These are phyloP conservation scores for Cryphonectria nitschkei DNA, from an alignment of 2,329 filamentous ascomycete species.

Conservation along the genomic window DNA sequence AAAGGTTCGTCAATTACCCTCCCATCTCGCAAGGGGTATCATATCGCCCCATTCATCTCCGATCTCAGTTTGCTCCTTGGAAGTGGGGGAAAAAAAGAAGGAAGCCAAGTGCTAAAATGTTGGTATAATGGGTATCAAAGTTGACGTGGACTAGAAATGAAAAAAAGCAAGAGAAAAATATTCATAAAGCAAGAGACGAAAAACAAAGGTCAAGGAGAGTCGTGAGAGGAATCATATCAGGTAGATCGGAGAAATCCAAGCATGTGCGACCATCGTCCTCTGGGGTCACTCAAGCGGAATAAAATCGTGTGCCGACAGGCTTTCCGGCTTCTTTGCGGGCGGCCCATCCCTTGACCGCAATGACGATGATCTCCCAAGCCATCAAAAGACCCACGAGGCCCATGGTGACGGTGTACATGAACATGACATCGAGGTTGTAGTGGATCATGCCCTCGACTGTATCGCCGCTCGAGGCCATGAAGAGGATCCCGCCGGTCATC, in stretches of 20 bases:
- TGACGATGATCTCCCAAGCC: slow-evolving; percentile 77
- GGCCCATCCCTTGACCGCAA: slow-evolving; percentile 90
- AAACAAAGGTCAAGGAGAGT: background rate
- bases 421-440: slow-evolving; percentile 85
- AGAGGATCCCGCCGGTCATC: slow-evolving; percentile 84
- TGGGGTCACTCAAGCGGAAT: slow-evolving; percentile 14
- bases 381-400: slow-evolving; percentile 82
- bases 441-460: slow-evolving; percentile 76
- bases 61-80: slow-evolving; percentile 4
- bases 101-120: slow-evolving; percentile 10
- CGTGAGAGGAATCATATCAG: background rate
- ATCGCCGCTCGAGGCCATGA: slow-evolving; percentile 83
- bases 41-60: slow-evolving; percentile 6
- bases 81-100: background rate
- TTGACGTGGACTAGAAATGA: slow-evolving; percentile 12
- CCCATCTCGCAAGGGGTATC: slow-evolving; percentile 15
- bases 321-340: slow-evolving; percentile 49
- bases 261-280: background rate
- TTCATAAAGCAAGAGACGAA: background rate
- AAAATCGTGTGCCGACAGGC: slow-evolving; percentile 16
- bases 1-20: background rate
- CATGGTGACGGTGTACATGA: slow-evolving; percentile 87
- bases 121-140: slow-evolving; percentile 29
- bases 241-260: background rate
- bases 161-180: slow-evolving; percentile 6